Base-by-base conservation (phyloP, 176 grass and related monocot species). In the Avena eriantha region DNA sequence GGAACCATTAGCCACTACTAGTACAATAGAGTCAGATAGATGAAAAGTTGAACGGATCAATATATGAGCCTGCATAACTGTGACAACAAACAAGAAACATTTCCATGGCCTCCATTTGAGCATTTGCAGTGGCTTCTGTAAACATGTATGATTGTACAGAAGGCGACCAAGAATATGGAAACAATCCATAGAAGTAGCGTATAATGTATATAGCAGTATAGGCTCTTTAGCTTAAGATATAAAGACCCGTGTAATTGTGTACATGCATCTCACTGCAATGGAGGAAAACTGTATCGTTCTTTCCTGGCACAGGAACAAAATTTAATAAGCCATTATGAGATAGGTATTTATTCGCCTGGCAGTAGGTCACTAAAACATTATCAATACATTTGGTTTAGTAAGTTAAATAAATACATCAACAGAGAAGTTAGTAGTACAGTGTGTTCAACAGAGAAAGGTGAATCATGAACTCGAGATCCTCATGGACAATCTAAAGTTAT, bases 111-210 rank as follows among this genome's bases (percentile, higher is more conserved):
- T 15, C 14, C 66, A 71, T 71, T 57, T 13, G 39, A 56, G 65
- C 80, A 82, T 71, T 57, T 72, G 50, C 31, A 71, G 36, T 58
- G 51, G 21, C 22, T 73, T 76, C n/a, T 57, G 19, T 48, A 68
- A 77, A 48, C 15, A 87, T 68, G 59, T 2, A 7, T 65, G 24
- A 45, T 21, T 45, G 29, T 13, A 48, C 57, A 71, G 43, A 26
- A 82, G 46, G 26, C 9, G 86, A 76, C 21, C 64, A 69, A 65
- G 64, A 76, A 75, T 16, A 66, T 15, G 16, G 36, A 34, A 36
- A 46, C 8, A 46, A 22, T 41, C 10, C 19, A 13, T 7, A 43
- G 10, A 1, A 46, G 41, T 73, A n/a, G 41, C 11, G 41, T 73
- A 73, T 45, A 71, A 70, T 70, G 18, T 71, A 21, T 71, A 22